Percentiles rank a stretch among this genome's conserved stretches.
phyloP scores from a whole-genome alignment of 345 rosid species.

The Acer negundo region DNA sequence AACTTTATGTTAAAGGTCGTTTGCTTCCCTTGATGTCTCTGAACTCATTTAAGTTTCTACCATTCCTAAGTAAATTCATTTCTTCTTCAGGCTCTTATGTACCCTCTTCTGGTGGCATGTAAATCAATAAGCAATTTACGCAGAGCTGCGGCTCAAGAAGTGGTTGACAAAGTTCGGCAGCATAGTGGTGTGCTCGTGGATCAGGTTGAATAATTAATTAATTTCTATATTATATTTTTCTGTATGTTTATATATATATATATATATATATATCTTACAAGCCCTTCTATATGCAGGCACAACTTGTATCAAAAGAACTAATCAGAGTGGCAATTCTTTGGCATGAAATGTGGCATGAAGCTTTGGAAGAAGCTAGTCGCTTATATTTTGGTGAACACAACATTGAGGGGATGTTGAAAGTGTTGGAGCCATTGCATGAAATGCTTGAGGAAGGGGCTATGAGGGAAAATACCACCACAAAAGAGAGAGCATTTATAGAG shows the following conservation, averaged over 20 bases:
- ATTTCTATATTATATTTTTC: background rate
- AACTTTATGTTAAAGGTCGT: background rate
- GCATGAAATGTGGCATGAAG: constrained; percentile 99
- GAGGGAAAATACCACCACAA: constrained; percentile 68
- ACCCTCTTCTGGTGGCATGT: constrained; percentile 98
- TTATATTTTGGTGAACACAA: constrained; percentile 96
- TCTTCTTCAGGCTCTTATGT: constrained; percentile 89
- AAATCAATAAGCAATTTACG: constrained; percentile 96
- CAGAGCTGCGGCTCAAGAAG: constrained; percentile 95
- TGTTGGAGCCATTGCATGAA: constrained; percentile 88
- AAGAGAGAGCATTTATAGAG: constrained; percentile 97
- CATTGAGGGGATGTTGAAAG: constrained; percentile 95
- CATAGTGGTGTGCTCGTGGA: constrained; percentile 93
- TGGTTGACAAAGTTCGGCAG: constrained; percentile 94
- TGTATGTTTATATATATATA: background rate
- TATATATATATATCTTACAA: constrained; percentile 15
- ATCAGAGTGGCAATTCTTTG: constrained; percentile 98
- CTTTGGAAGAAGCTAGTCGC: constrained; percentile 98
- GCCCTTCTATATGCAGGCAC: constrained; percentile 60
- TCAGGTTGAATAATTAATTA: constrained; percentile 58
- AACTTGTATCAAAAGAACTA: constrained; percentile 89
- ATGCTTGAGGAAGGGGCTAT: constrained; percentile 89
- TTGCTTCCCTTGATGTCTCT: background rate
- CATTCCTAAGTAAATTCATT: constrained; percentile 15
- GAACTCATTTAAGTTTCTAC: background rate